These are phyloP conservation scores for Ramaria rubella DNA, from an alignment of 768 basidiomycete genomes.

Conservation along the genomic window DNA sequence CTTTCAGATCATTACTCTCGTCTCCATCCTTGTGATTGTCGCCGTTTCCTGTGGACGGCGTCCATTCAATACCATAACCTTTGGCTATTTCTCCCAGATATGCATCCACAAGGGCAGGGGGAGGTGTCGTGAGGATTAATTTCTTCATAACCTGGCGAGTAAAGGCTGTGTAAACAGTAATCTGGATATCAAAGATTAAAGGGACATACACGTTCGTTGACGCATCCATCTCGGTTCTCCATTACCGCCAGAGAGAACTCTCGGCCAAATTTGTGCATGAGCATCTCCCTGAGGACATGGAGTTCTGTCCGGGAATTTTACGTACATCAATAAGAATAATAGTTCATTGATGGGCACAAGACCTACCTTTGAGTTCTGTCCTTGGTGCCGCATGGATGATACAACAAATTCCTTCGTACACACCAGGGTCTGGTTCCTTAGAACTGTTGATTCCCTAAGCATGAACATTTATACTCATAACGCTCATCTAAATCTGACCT, in stretches of 20 bases:
- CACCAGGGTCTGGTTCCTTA: constrained; percentile 81
- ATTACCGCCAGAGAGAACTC: constrained; percentile 82
- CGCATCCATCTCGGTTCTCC: constrained; percentile 76
- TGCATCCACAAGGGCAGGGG: constrained; percentile 70
- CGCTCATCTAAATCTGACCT: constrained; percentile 39
- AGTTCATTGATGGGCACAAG: background rate
- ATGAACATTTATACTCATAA: background rate
- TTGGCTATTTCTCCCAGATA: constrained; percentile 87
- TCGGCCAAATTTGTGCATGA: constrained; percentile 94
- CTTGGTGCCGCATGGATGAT: constrained; percentile 89
- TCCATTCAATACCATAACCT: constrained; percentile 75
- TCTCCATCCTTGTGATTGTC: constrained; percentile 22
- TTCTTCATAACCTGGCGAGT: constrained; percentile 67
- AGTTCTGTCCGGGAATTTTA: constrained; percentile 50
- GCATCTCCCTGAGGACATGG: constrained; percentile 82
- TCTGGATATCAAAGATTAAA: background rate
- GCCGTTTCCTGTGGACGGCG: constrained; percentile 20
- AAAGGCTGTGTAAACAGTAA: constrained; percentile 1
- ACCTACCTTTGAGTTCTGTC: constrained; percentile 79
- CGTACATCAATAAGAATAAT: background rate
- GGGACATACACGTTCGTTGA: constrained; percentile 69
- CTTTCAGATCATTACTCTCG: constrained; percentile 24
- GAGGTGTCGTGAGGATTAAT: constrained; percentile 61
- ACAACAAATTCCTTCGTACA: constrained; percentile 79
- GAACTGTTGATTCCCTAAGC: constrained; percentile 43